These are phyloP conservation scores for Globisporangium perplexum DNA, from an alignment of 352 stramenopile genomes.

Conservation along the genomic window DNA sequence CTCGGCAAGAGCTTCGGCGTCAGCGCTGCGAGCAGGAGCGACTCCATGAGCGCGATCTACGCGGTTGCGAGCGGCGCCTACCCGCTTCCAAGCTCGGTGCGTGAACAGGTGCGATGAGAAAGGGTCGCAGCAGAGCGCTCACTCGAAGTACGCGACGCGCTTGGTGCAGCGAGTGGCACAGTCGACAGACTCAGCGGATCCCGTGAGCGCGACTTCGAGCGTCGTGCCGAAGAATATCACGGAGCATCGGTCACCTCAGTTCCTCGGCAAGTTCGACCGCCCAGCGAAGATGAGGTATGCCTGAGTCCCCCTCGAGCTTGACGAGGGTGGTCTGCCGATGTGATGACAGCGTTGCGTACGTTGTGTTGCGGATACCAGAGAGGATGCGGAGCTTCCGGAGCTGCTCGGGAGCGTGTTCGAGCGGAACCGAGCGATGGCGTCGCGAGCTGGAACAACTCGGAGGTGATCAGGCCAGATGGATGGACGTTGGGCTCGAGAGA, in stretches of 20 bases:
- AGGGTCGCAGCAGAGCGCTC: constrained; percentile 1
- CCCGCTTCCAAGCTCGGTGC: constrained; percentile 4
- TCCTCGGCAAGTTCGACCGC: constrained; percentile 12
- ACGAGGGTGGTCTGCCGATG: no score
- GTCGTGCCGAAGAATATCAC: background rate
- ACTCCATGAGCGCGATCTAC: constrained; percentile 23
- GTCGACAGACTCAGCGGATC: background rate
- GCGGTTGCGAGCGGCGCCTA: constrained; percentile 19
- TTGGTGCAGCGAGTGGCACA: background rate
- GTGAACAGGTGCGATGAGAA: constrained; percentile 1
- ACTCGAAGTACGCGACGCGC: background rate
- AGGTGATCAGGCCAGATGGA: no score
- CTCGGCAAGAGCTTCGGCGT: no score
- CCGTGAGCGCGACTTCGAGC: background rate
- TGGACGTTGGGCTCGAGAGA: no score
- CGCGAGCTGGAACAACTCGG: no score
- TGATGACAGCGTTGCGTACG: no score
- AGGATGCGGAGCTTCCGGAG: no score
- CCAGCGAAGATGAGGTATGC: constrained; percentile 4
- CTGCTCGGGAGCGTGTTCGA: no score
- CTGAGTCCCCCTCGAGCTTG: no score
- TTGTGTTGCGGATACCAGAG: no score
- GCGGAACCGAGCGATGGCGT: no score
- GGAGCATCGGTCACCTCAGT: constrained; percentile 2
- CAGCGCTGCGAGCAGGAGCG: background rate